These are phyloP conservation scores for Boletellus deceptivus DNA, from an alignment of 1,284 basidiomycete genomes.

Conservation along the genomic window DNA sequence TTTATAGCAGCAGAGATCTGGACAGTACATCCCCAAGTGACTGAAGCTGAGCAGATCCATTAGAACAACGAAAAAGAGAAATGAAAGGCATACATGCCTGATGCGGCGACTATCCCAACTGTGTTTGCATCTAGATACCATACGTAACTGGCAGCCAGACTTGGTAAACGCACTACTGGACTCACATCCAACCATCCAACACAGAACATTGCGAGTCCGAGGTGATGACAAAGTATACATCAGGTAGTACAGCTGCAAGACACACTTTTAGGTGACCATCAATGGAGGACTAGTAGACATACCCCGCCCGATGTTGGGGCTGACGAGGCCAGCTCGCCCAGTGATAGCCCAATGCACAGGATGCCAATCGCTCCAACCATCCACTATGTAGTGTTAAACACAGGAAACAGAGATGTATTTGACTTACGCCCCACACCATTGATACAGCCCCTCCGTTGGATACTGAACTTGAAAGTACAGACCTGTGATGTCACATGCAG, in stretches of 20 bases:
- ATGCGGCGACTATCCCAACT: not conserved
- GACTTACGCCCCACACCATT: constrained; percentile 35
- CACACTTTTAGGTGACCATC: not conserved
- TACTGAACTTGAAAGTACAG: constrained; percentile 41
- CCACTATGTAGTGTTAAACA: constrained; percentile 26
- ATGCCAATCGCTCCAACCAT: constrained; percentile 50
- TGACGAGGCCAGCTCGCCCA: constrained; percentile 71
- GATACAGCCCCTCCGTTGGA: not conserved
- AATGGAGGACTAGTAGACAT: not conserved
- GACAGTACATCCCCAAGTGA: not conserved
- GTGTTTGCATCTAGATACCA: not conserved
- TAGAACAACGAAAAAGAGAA: not conserved
- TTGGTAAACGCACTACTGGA: not conserved
- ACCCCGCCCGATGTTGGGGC: constrained; percentile 57
- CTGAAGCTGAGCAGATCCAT: not conserved
- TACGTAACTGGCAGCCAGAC: too few species aligned
- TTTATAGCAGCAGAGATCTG: not conserved
- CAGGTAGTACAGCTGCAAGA: constrained; percentile 37
- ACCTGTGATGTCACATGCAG: constrained; percentile 20
- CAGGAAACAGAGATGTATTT: not conserved
- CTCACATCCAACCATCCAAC: constrained; percentile 27
- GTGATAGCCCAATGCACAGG: constrained; percentile 59
- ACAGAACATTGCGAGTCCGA: constrained; percentile 34
- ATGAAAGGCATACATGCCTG: not conserved
- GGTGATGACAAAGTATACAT: constrained; percentile 37